Evolutionary conservation across 768 basidiomycete species (phyloP), one percentile per base, ranked within the genome.

Genomic region (Pisolithus tinctorius): DNA sequence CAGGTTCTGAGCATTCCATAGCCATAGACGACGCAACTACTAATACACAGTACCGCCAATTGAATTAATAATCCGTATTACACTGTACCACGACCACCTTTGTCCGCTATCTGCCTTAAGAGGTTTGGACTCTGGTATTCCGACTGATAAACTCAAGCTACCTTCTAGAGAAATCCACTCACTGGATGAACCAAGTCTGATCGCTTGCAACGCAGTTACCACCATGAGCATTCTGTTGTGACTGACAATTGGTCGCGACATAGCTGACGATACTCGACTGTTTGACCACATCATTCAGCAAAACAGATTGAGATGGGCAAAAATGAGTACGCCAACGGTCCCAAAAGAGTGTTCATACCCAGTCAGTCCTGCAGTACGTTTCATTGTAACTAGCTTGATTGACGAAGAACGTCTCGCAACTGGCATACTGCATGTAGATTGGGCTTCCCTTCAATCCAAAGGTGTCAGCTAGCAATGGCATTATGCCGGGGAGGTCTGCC

Each of bases 151-250:
- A 29, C 27, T 3, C 5, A 29, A 29, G 27, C 27, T 3, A 4
- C 7, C 4, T 29, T 29, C 27, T 7, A 29, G 27, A 7, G 27
- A 7, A 29, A 29, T 29, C 36, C 7, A 70, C 75, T 58, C 55
- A 76, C 76, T 79, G 74, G 51, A 76, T 71, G 60, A 76, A 79
- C 72, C 75, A 79, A 27, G 62, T 58, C 56, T 76, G 70, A 57
- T 78, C 71, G 47, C 58, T 65, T 16, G 76, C 73, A 17, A 77
- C 71, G 55, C 76, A 78, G 45, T 72, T 64, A 0, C 76, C 77
- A 11, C 76, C 78, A 50, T 77, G 74, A 2, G 77, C 76, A 50
- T 77, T 77, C 65, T 77, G 71, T 3, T 69, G 65, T 0, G 75
- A 62, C 58, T 76, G 73, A 59, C 77, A 79, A 58, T 75, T 75